phyloP scores from a whole-genome alignment of 2,329 filamentous ascomycete genomes.

The Shiraia sp. region DNA sequence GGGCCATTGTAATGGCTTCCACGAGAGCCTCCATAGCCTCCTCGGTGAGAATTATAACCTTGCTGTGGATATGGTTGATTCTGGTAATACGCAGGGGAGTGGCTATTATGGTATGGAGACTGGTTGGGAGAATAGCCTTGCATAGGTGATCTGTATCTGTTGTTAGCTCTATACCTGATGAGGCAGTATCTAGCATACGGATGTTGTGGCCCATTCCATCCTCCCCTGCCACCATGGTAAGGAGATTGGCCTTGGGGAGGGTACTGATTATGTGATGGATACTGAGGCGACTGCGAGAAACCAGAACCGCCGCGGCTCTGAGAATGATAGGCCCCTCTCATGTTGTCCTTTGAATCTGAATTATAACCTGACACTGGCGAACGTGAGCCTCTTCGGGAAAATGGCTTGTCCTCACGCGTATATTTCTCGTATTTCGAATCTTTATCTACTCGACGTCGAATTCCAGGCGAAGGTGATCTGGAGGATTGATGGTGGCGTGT shows the following conservation, averaged over 20 bases:
- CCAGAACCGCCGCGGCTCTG: slow-evolving; percentile 47
- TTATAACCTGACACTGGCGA: slow-evolving; percentile 31
- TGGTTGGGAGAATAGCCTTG: slow-evolving; percentile 61
- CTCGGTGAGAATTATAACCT: slow-evolving; percentile 56
- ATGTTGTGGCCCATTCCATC: slow-evolving; percentile 54
- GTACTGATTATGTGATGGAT: slow-evolving; percentile 60
- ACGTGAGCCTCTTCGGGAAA: slow-evolving; percentile 33
- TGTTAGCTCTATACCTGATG: slow-evolving; percentile 21
- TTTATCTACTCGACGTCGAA: slow-evolving; percentile 21
- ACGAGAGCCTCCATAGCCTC: slow-evolving; percentile 59
- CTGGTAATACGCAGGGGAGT: too few relatives aligned
- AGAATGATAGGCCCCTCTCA: slow-evolving; percentile 42
- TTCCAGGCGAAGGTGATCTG: slow-evolving; percentile 28
- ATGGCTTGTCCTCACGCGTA: slow-evolving; percentile 12
- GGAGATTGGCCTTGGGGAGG: slow-evolving; percentile 67
- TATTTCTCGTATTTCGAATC: slow-evolving; percentile 16
- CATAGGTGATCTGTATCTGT: slow-evolving; percentile 47
- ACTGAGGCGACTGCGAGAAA: slow-evolving; percentile 63
- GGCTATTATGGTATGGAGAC: too few relatives aligned
- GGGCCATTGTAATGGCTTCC: slow-evolving; percentile 54
- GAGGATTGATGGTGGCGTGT: slow-evolving; percentile 31
- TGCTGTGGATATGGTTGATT: slow-evolving; percentile 58
- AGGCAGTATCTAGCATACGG: slow-evolving; percentile 47
- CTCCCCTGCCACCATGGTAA: slow-evolving; percentile 59
- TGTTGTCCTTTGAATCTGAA: slow-evolving; percentile 38